Evolutionary conservation across 2,329 filamentous ascomycete species (phyloP), one percentile per base, ranked within the genome.

Genomic region (Phialemonium atrogriseum): DNA sequence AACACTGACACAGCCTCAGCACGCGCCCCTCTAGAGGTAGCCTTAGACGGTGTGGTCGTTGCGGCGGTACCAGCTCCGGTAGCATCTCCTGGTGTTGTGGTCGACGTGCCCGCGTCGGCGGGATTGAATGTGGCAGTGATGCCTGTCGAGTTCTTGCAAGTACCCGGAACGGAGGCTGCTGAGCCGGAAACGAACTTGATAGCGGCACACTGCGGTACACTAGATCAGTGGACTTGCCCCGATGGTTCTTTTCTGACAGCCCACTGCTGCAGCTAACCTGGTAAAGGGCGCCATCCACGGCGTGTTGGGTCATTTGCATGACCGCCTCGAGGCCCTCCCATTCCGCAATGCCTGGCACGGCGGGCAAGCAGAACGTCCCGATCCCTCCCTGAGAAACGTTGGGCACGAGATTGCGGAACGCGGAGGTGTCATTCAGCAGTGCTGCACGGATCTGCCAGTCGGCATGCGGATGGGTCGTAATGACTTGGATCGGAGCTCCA

Each of bases 141-240:
- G 13, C 29, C 29, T 7, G 19, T 32, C 8, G 19, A 22, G 29
- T 32, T 32, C 5, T 10, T 32, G 20, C 29, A 32, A 15, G 6
- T 18, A 10, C 10, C 4, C 29, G 32, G 32, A 10, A 9, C 19
- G 9, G 32, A 10, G 12, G 25, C 32, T n/a, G 32, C 26, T 8
- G 25, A 10, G 7, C 32, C 32, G 7, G 10, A 4, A 11, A 34
- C 20, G 32, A 34, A 34, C 20, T 30, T 29, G 26, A 34, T 24
- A 24, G 29, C 29, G 10, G 29, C 29, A 12, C 29, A 32, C 29
- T 32, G 29, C 29, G 10, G 29, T 22, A 32, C 29, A 32, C 29
- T 32, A 24, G n/a, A n/a, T n/a, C n/a, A n/a, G n/a, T n/a, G n/a
- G n/a, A n/a, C n/a, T n/a, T n/a, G n/a, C n/a, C n/a, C n/a, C n/a